These are phyloP conservation scores for Aquilaria sinensis DNA, from an alignment of 345 rosid species.

Conservation along the genomic window DNA sequence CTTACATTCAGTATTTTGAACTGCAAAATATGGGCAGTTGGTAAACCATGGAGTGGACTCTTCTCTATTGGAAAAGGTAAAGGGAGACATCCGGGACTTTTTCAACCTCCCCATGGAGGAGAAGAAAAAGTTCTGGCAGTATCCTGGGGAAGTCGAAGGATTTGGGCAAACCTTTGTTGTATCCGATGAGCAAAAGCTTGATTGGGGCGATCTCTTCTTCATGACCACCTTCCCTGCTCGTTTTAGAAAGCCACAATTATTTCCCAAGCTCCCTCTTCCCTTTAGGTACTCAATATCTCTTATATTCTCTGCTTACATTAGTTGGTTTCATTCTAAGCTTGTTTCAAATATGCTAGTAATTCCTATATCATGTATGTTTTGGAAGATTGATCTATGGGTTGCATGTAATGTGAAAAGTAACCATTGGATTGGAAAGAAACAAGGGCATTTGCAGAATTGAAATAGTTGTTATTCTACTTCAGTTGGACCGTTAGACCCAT, in stretches of 20 bases:
- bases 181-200: constrained; percentile 43
- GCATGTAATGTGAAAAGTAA: too few species aligned
- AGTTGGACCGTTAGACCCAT: too few species aligned
- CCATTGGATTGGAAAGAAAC: too few species aligned
- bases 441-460: too few species aligned
- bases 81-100: constrained; percentile 22
- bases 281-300: constrained; percentile 22
- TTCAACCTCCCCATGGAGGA: constrained; percentile 36
- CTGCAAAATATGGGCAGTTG: constrained; percentile 10
- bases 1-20: too few species aligned
- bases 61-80: constrained; percentile 25
- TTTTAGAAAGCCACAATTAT: constrained; percentile 24
- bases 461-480: too few species aligned
- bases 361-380: too few species aligned
- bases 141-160: constrained; percentile 29
- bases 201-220: constrained; percentile 33
- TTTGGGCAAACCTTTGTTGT: constrained; percentile 37
- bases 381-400: too few species aligned
- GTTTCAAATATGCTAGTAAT: background rate
- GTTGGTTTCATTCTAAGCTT: background rate
- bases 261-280: constrained; percentile 26
- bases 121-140: constrained; percentile 32
- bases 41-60: constrained; percentile 32
- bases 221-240: constrained; percentile 23
- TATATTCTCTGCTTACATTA: background rate